Evolutionary conservation across 108 stramenopile genomes (phyloP), one percentile per base, ranked within the genome.

Genomic region (Ochromonas danica): DNA sequence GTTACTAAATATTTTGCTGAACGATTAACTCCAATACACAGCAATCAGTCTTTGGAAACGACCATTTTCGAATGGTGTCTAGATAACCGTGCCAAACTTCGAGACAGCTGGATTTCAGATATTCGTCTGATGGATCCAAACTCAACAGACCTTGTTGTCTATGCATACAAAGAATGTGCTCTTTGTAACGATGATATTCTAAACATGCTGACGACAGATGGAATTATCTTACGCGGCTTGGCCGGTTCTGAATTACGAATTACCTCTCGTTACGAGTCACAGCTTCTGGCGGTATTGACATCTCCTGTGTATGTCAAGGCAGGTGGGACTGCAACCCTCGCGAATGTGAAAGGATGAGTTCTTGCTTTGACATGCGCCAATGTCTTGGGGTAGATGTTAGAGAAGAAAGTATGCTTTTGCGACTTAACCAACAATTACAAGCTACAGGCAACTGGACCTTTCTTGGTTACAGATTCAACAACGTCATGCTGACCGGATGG

Each of bases 21-120:
- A 22, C 27, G 25, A 35, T 3, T 67, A 25, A 36, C 63, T 67
- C 33, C 63, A 28, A 67, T 25, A 33, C 31, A 28, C 63, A 67
- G 63, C 63, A 67, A 67, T 67, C 63, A 67, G 31, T 67, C 63
- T 67, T 67, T 67, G 63, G 63, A 67, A 67, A 33, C 63, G 3
- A 36, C 25, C 63, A 67, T 67, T 67, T 67, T 36, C 14, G 63
- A 67, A 35, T 67, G 63, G 63, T 67, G 63, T 67, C 63, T 67
- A 14, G 63, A 67, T 25, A 67, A 67, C 63, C 63, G 63, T 67
- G 14, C 63, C 63, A 6, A 67, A 31, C 63, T 67, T 67, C 63
- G 63, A 33, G 35, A 67, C 10, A 67, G 10, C 35, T 6, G 31
- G 6, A 67, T 67, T 67, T 67, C 63, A 67, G 63, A 36, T 36